Evolutionary conservation across 2,329 filamentous ascomycete species (phyloP), one percentile per base, ranked within the genome.

Genomic region (Pseudopithomyces chartarum): DNA sequence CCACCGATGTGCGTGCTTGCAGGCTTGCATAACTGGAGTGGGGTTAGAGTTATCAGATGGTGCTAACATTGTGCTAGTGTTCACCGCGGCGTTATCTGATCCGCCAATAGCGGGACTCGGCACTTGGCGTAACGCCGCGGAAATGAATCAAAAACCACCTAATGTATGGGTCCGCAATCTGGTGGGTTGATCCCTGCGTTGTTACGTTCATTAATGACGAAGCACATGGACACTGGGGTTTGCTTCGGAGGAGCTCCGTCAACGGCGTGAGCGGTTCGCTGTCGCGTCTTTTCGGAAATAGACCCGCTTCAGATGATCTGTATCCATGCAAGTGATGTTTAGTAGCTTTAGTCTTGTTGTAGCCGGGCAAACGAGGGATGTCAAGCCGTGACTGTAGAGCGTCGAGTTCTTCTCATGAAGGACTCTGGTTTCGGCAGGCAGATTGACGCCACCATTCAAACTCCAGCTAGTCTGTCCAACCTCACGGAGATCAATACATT

Each of bases 21-120:
- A 29, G 26, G 15, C 54, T 51, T 44, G 36, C 34, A 17, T 19
- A 50, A 40, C 33, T 58, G 53, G 42, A 38, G 46, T 52, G 33
- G 44, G 58, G 46, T 61, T 61, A 60, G 46, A 57, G 58, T 74
- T 75, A 73, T 73, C 71, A 71, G 70, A 74, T 74, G 58, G 56
- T 64, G 52, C 59, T 64, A 63, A 49, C 17, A 40, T 51, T 53
- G 44, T 53, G 46, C 58, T 55, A 59, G 58, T 45, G 57, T 61
- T 56, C 62, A 60, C 45, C 32, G 20, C 39, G 48, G 20, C n/a
- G 17, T 70, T 69, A 70, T 70, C 68, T 68, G 68, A 71, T 70
- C 65, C 68, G 65, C 65, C 62, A 60, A 57, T 53, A 63, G 54
- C 65, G 61, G 67, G 55, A 61, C 44, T 22, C 32, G 43, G 54